Percentiles rank a stretch among this genome's conserved stretches.
phyloP scores from a whole-genome alignment of 2,329 filamentous ascomycete genomes.

The Neoscytalidium dimidiatum region DNA sequence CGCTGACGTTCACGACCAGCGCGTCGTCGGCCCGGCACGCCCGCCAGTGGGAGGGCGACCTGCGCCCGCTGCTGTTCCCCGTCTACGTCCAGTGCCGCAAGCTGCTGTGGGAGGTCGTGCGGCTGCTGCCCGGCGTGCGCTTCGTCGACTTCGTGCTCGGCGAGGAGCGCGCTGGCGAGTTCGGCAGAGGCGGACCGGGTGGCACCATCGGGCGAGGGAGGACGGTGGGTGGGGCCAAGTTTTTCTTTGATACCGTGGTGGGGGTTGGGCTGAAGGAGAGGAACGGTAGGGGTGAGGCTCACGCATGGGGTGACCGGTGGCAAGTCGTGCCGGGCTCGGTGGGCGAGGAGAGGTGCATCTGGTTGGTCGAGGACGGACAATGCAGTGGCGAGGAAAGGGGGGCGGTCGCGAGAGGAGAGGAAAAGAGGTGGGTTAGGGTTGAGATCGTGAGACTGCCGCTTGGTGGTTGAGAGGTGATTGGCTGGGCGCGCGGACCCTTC shows the following conservation, averaged over 20 bases:
- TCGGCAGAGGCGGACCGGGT: slow-evolving; percentile 4
- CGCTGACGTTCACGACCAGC: slow-evolving; percentile 6
- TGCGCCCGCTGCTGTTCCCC: slow-evolving; percentile 19
- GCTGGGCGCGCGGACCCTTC: background rate
- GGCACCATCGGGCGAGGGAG: background rate
- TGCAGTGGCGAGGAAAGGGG: background rate
- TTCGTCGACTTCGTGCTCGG: slow-evolving; percentile 16
- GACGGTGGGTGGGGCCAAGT: slow-evolving; percentile 16
- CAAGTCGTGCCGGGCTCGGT: slow-evolving; percentile 6
- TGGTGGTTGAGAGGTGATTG: slow-evolving; percentile 6
- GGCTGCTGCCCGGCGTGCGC: slow-evolving; percentile 18
- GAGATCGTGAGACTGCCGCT: slow-evolving; percentile 16
- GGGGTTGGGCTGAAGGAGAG: slow-evolving; percentile 14
- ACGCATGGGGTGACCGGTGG: slow-evolving; percentile 18
- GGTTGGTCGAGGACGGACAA: slow-evolving; percentile 11
- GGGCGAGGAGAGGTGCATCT: slow-evolving; percentile 13
- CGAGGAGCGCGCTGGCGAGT: slow-evolving; percentile 6
- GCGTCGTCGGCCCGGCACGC: background rate
- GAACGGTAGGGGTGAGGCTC: slow-evolving; percentile 7
- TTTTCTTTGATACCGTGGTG: slow-evolving; percentile 18
- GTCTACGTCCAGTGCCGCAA: slow-evolving; percentile 20
- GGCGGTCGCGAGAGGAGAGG: background rate
- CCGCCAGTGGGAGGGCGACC: slow-evolving; percentile 15
- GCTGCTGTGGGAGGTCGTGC: slow-evolving; percentile 18
- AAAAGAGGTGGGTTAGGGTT: slow-evolving; percentile 16